Conservation (phyloP, 1,139 yeast species). For the Scheffersomyces titani region DNA sequence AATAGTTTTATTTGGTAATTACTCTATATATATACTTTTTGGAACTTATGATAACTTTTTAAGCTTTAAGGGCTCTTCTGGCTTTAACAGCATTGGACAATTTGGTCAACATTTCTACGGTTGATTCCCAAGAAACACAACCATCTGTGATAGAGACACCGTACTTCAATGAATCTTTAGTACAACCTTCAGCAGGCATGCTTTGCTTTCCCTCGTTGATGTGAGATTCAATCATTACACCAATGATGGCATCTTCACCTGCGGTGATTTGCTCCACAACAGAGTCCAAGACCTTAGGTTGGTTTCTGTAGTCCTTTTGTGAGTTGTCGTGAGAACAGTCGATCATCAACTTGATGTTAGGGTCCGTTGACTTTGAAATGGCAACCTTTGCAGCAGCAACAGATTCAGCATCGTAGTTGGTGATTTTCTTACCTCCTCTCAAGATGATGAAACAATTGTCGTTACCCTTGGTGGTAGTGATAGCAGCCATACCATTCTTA, state of each 20-base stretch:
- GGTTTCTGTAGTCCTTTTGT: constrained; percentile 84
- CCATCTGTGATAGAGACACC: constrained; percentile 98
- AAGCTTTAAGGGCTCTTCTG: constrained; percentile 56
- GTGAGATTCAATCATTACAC: constrained; percentile 95
- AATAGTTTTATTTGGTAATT: not conserved
- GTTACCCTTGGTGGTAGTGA: constrained; percentile 94
- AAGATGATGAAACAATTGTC: constrained; percentile 86
- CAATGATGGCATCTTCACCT: constrained; percentile 81
- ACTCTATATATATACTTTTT: not conserved
- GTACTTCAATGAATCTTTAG: constrained; percentile 72
- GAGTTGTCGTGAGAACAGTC: constrained; percentile 99
- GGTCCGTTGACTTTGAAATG: constrained; percentile 2
- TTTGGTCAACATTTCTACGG: constrained; percentile 75
- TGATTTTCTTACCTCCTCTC: constrained; percentile 93
- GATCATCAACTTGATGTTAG: constrained; percentile 53
- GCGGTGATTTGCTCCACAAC: constrained; percentile 80
- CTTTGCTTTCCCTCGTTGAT: constrained; percentile 91
- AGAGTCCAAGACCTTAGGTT: constrained; percentile 78
- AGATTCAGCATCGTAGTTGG: constrained; percentile 79
- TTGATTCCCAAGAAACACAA: constrained; percentile 91
- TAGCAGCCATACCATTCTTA: constrained; percentile 88
- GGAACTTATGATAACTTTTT: not conserved
- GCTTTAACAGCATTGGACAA: constrained; percentile 79
- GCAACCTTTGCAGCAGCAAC: constrained; percentile 70
- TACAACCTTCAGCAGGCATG: constrained; percentile 61